Conservation (phyloP, 306 rosid species). For the Macrotyloma uniflorum region DNA sequence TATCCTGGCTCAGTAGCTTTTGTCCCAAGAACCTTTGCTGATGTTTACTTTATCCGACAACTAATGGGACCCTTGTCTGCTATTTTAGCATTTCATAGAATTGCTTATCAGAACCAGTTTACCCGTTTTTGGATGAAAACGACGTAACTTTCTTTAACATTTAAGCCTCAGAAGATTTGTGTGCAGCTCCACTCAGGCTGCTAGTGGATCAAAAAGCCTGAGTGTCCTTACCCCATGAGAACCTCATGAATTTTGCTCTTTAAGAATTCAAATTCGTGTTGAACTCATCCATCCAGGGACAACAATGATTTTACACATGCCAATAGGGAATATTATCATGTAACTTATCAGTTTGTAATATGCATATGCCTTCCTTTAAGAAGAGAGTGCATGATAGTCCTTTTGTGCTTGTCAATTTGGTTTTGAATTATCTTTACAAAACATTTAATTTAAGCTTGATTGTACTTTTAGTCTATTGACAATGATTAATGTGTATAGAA, state of each 20-base stretch:
- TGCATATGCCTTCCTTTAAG: neutral
- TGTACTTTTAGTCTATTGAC: neutral
- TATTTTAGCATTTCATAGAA: conserved; percentile 33
- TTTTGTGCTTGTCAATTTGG: neutral
- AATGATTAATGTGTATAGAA: neutral
- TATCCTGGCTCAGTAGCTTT: conserved; percentile 56
- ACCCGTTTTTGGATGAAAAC: conserved; percentile 54
- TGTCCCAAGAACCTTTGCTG: conserved; percentile 63
- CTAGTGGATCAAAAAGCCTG: conserved; percentile 68
- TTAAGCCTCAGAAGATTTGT: conserved; percentile 35
- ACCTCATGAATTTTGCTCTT: conserved; percentile 40
- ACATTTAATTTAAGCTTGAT: neutral
- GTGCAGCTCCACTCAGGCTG: conserved; percentile 51
- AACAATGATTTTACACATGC: conserved; percentile 30
- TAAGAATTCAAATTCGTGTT: conserved; percentile 36
- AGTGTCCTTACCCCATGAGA: conserved; percentile 52
- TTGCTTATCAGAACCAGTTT: conserved; percentile 38
- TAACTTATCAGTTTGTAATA: conserved; percentile 31
- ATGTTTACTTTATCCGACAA: conserved; percentile 77
- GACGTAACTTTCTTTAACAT: conserved; percentile 41
- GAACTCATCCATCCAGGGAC: conserved; percentile 42
- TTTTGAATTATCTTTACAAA: neutral
- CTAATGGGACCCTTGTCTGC: conserved; percentile 80
- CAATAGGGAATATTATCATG: conserved; percentile 26
- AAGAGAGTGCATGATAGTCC: neutral